Percentiles rank a stretch among this genome's conserved stretches.
Evolutionary conservation across 1,139 yeast species (phyloP).

Genomic region (Saccharomyces hybrid): DNA sequence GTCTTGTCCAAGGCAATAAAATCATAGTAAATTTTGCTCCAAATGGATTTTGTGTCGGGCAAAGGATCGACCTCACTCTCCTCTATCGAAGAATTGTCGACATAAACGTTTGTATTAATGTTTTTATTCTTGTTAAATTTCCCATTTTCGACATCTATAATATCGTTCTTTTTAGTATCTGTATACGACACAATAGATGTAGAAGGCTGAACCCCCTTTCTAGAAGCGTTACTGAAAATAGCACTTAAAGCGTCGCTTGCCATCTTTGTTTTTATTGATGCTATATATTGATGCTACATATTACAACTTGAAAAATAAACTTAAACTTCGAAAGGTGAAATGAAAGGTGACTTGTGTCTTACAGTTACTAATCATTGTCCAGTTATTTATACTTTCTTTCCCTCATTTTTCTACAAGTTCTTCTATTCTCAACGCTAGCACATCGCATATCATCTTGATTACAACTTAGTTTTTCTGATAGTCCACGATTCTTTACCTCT

Average conservation of each 20-base stretch:
- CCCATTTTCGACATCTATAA: background rate
- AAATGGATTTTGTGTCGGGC: constrained; percentile 9
- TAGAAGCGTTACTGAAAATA: constrained; percentile 6
- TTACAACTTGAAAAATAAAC: no score
- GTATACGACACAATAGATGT: constrained; percentile 8
- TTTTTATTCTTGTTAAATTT: background rate
- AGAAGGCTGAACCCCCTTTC: constrained; percentile 2
- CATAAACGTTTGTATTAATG: background rate
- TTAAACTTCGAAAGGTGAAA: no score
- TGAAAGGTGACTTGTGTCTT: no score
- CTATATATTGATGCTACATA: no score
- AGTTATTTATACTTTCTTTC: background rate
- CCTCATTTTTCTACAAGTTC: background rate
- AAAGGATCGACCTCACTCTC: background rate
- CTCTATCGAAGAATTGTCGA: constrained; percentile 7
- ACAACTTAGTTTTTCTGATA: background rate
- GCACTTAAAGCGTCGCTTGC: constrained; percentile 8
- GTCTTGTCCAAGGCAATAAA: constrained; percentile 16
- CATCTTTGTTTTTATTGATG: background rate
- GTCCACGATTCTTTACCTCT: background rate
- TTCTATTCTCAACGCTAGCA: background rate
- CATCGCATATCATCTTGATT: background rate
- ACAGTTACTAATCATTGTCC: no score
- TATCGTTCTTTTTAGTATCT: background rate
- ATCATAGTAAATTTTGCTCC: constrained; percentile 18